These are phyloP conservation scores for Xanthoconium separans DNA, from an alignment of 1,284 basidiomycete species.

Conservation along the genomic window DNA sequence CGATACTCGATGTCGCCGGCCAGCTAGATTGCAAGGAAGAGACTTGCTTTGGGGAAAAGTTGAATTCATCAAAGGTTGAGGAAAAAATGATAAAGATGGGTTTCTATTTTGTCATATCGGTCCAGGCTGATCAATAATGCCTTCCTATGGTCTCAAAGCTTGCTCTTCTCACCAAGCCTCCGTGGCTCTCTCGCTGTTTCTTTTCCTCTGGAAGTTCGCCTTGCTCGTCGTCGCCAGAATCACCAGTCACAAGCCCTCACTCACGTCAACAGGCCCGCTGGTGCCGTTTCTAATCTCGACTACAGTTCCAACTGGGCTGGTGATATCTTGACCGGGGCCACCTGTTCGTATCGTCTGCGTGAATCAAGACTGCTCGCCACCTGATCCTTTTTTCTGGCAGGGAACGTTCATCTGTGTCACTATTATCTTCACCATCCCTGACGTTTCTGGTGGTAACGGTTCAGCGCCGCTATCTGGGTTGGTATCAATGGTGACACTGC, in stretches of 20 bases:
- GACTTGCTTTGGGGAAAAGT: conserved; percentile 27
- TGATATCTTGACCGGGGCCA: conserved; percentile 5
- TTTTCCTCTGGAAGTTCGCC: conserved; percentile 8
- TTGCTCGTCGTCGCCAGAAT: conserved; percentile 11
- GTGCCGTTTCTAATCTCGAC: conserved; percentile 3
- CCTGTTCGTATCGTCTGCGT: conserved; percentile 8
- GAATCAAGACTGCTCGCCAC: neutral
- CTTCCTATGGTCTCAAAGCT: conserved; percentile 19
- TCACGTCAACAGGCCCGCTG: conserved; percentile 1
- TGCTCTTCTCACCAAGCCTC: conserved; percentile 17
- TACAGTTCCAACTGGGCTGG: conserved; percentile 23
- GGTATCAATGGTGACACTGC: conserved; percentile 24
- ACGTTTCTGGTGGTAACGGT: conserved; percentile 7
- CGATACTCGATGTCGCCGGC: conserved; percentile 22
- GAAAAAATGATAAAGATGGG: no score
- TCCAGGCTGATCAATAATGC: no score
- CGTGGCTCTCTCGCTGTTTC: conserved; percentile 13
- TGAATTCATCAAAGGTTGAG: conserved; percentile 15
- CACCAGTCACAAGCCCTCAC: conserved; percentile 11
- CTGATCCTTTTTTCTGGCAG: conserved; percentile 5
- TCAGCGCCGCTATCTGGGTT: conserved; percentile 20
- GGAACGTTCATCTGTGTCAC: conserved; percentile 19
- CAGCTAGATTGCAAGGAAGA: conserved; percentile 21
- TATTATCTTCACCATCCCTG: conserved; percentile 20
- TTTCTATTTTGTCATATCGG: no score